Percentiles rank a stretch among this genome's conserved stretches.
Conservation (phyloP, 2,329 filamentous ascomycete genomes). For the Clarireedia monteithiana region DNA sequence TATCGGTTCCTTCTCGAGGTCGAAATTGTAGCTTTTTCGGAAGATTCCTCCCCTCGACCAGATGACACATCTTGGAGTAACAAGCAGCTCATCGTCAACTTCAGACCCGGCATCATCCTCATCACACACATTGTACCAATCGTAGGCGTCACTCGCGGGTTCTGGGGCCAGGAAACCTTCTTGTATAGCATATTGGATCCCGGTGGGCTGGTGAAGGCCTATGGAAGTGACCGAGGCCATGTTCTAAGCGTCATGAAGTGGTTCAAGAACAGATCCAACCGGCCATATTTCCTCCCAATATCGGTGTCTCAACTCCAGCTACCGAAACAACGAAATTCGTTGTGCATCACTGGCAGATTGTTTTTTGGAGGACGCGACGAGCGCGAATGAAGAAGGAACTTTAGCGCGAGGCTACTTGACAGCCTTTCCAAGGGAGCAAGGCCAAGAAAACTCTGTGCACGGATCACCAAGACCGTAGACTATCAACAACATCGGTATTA, state of each 20-base stretch:
- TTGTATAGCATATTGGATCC: slow-evolving; percentile 72
- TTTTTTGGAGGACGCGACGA: neutral
- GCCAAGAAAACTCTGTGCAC: too few species aligned
- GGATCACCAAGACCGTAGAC: too few species aligned
- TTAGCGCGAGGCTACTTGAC: too few species aligned
- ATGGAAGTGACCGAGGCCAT: slow-evolving; percentile 92
- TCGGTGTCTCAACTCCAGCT: too few species aligned
- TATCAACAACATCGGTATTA: too few species aligned
- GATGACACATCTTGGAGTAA: slow-evolving; percentile 36
- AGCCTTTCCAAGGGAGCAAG: too few species aligned
- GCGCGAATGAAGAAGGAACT: too few species aligned
- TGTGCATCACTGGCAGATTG: neutral
- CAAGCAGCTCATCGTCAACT: slow-evolving; percentile 29
- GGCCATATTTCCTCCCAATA: neutral
- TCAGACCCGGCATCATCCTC: slow-evolving; percentile 31
- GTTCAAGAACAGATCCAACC: slow-evolving; percentile 14
- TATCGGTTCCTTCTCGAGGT: slow-evolving; percentile 78
- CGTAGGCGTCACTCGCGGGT: slow-evolving; percentile 58
- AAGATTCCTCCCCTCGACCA: slow-evolving; percentile 86
- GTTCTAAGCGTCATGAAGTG: slow-evolving; percentile 12
- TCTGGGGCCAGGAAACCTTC: slow-evolving; percentile 69
- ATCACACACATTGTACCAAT: slow-evolving; percentile 60
- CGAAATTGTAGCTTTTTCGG: slow-evolving; percentile 78
- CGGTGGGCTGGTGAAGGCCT: slow-evolving; percentile 82
- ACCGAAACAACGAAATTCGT: too few species aligned